Percentiles rank a stretch among this genome's conserved stretches.
These are phyloP conservation scores for Macrocystidia cucumis DNA, from an alignment of 1,284 basidiomycete genomes.

Conservation along the genomic window DNA sequence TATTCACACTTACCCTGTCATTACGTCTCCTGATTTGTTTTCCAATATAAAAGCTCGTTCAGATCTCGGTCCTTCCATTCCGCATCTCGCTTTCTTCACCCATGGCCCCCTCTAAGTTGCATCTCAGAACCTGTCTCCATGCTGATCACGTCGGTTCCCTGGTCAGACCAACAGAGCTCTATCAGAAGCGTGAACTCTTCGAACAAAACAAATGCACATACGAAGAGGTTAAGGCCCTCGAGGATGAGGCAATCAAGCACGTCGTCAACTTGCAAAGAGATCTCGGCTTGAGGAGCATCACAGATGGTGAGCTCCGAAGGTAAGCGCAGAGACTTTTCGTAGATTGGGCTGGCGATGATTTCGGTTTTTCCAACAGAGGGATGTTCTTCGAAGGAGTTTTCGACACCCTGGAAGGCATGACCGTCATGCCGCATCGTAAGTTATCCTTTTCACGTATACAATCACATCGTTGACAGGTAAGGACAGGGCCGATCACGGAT, in stretches of 20 bases:
- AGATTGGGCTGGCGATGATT: slow-evolving; percentile 3
- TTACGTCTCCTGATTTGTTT: not conserved
- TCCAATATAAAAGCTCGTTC: not conserved
- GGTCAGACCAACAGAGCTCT: slow-evolving; percentile 44
- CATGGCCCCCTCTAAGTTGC: slow-evolving; percentile 6
- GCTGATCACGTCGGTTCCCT: slow-evolving; percentile 56
- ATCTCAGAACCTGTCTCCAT: slow-evolving; percentile 34
- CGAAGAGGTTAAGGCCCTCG: slow-evolving; percentile 35
- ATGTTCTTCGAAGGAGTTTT: slow-evolving; percentile 57
- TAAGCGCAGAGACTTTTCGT: slow-evolving; percentile 10
- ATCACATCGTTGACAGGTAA: slow-evolving; percentile 6
- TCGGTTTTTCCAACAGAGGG: slow-evolving; percentile 24
- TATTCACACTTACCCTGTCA: not conserved
- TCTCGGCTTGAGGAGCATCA: slow-evolving; percentile 44
- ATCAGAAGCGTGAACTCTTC: slow-evolving; percentile 34
- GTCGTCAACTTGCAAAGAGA: slow-evolving; percentile 44
- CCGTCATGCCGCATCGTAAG: slow-evolving; percentile 44
- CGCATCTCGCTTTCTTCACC: slow-evolving; percentile 3
- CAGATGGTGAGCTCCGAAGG: slow-evolving; percentile 55
- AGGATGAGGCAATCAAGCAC: slow-evolving; percentile 46
- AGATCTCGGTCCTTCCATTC: not conserved
- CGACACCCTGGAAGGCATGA: slow-evolving; percentile 59
- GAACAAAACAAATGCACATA: slow-evolving; percentile 31
- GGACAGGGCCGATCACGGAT: slow-evolving; percentile 28
- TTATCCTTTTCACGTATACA: slow-evolving; percentile 8